Conservation (phyloP, 148 eudicot genomes). For the Oxyria digyna region DNA sequence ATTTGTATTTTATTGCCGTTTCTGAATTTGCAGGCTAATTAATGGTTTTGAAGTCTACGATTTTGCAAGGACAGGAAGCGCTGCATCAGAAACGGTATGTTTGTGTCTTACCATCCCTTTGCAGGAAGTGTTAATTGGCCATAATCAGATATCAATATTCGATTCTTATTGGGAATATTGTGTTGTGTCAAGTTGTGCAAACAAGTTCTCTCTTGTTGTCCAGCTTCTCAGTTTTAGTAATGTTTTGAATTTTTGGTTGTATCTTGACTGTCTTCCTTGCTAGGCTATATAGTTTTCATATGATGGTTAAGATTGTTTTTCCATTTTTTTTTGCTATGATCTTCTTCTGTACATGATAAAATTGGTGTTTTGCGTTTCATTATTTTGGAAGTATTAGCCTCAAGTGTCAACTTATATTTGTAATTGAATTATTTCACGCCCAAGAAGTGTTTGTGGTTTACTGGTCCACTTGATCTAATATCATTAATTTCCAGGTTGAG, state of each 20-base stretch:
- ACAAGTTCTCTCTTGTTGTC: background rate
- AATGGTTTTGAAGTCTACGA: conserved; percentile 62
- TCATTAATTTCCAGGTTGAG: conserved; percentile 51
- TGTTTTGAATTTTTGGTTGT: background rate
- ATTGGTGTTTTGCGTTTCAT: background rate
- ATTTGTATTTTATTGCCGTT: background rate
- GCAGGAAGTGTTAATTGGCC: background rate
- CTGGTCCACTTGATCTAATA: background rate
- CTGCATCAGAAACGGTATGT: conserved; percentile 55
- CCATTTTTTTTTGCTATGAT: background rate
- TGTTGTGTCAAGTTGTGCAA: background rate
- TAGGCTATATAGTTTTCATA: background rate
- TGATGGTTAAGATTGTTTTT: background rate
- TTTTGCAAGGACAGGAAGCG: conserved; percentile 82
- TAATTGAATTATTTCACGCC: background rate
- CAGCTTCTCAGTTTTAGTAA: background rate
- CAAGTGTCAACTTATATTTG: background rate
- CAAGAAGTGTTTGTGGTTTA: background rate
- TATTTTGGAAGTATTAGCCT: background rate
- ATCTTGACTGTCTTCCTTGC: background rate
- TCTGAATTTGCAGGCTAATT: conserved; percentile 41
- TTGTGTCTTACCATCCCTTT: background rate
- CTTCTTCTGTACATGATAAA: background rate
- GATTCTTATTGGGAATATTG: background rate
- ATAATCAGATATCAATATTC: background rate